A percentile compares a stretch with the other conserved stretches of the same genome.
These are phyloP conservation scores for Fonsecaea monophora DNA, from an alignment of 2,329 filamentous ascomycete species.

Conservation along the genomic window DNA sequence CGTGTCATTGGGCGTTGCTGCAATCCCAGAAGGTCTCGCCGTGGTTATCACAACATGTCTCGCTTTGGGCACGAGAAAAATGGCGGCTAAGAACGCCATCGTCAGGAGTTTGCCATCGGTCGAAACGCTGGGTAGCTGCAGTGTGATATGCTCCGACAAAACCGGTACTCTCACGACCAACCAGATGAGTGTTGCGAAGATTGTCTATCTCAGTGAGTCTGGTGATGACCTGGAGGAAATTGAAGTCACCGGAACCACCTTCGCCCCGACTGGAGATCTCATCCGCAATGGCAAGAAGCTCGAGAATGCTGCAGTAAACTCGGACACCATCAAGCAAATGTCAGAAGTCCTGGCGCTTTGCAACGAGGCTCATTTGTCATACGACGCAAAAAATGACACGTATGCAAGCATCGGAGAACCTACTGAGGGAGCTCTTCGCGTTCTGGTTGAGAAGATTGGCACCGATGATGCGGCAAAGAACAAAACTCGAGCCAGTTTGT, in stretches of 20 bases:
- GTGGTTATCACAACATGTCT: conserved; percentile 99
- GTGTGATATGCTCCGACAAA: conserved; percentile 99
- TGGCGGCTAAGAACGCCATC: conserved; percentile 98
- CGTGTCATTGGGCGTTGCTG: conserved; percentile 92
- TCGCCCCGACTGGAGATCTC: conserved; percentile 80
- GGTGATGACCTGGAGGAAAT: conserved; percentile 81
- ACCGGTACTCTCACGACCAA: conserved; percentile 98
- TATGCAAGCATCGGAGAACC: conserved; percentile 91
- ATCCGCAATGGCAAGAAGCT: conserved; percentile 71
- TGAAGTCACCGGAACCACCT: conserved; percentile 90
- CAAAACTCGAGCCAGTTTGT: conserved; percentile 55
- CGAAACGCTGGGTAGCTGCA: conserved; percentile 97
- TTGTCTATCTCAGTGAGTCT: conserved; percentile 79
- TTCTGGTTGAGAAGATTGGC: conserved; percentile 92
- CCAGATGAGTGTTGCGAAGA: conserved; percentile 97
- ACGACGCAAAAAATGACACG: conserved; percentile 74
- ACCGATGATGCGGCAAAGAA: conserved; percentile 72
- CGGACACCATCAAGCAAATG: conserved; percentile 80
- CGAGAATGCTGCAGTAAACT: conserved; percentile 71
- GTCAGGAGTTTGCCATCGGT: conserved; percentile 96
- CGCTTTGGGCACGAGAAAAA: conserved; percentile 93
- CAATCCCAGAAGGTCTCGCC: conserved; percentile 70
- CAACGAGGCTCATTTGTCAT: conserved; percentile 84
- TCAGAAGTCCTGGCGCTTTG: conserved; percentile 74
- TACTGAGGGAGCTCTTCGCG: conserved; percentile 90